phyloP scores from a whole-genome alignment of 1,284 basidiomycete species.

The Phlebopus sp. region DNA sequence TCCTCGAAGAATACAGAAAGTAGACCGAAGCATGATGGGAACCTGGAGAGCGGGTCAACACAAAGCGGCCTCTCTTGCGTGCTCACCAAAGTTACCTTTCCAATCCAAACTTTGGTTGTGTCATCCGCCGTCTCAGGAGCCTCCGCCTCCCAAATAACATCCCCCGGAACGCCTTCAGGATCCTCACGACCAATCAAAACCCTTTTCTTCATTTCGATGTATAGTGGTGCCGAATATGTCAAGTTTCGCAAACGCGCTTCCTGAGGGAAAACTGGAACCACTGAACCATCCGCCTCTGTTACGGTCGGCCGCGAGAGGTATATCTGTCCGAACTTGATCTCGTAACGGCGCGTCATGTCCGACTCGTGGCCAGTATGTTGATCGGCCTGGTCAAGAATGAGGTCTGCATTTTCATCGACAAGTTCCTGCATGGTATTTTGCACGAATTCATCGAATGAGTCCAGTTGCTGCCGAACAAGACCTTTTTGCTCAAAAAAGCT shows the following conservation, averaged over 20 bases:
- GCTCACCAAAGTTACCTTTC: slow-evolving; percentile 64
- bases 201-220: slow-evolving; percentile 93
- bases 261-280: slow-evolving; percentile 94
- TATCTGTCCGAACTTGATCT: slow-evolving; percentile 97
- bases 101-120: slow-evolving; percentile 90
- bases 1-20: slow-evolving; percentile 89
- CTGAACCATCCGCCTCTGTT: slow-evolving; percentile 94
- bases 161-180: slow-evolving; percentile 77
- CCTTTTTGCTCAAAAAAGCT: slow-evolving; percentile 98
- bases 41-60: slow-evolving; percentile 52
- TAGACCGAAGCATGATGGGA: slow-evolving; percentile 96
- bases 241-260: slow-evolving; percentile 93
- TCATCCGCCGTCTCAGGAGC: slow-evolving; percentile 63
- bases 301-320: slow-evolving; percentile 94
- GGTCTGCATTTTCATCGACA: slow-evolving; percentile 91
- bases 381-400: slow-evolving; percentile 94
- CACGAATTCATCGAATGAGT: slow-evolving; percentile 99
- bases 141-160: slow-evolving; percentile 80
- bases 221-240: slow-evolving; percentile 95
- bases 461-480: slow-evolving; percentile 95
- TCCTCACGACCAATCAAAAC: slow-evolving; percentile 80
- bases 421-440: slow-evolving; percentile 99
- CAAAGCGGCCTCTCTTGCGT: slow-evolving; percentile 3
- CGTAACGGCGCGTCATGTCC: slow-evolving; percentile 88
- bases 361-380: slow-evolving; percentile 88